phyloP scores from a whole-genome alignment of 805 yeast genomes.

The Saccharomyces kudriavzevii region DNA sequence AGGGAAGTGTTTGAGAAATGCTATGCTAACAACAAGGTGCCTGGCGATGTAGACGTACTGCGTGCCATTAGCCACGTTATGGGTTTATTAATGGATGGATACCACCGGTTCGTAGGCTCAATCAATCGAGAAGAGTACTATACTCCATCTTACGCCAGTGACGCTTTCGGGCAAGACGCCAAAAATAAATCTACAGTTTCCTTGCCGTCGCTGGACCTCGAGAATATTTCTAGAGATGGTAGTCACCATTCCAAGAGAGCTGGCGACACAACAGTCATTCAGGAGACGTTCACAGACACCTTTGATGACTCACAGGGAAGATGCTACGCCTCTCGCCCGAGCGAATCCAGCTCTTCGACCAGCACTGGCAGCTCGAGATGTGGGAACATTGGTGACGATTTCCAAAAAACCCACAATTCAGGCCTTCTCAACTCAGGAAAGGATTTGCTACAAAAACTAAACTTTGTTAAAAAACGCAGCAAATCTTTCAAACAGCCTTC shows the following conservation, averaged over 20 bases:
- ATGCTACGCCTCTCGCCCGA: neutral
- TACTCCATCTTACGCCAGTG: neutral
- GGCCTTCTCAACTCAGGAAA: neutral
- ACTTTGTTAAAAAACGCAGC: neutral
- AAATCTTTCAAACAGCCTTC: neutral
- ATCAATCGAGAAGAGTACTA: neutral
- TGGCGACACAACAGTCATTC: neutral
- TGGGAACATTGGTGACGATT: neutral
- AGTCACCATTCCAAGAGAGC: neutral
- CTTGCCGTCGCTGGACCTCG: neutral
- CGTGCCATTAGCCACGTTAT: constrained; percentile 22
- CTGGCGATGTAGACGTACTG: constrained; percentile 13
- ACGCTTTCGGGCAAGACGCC: neutral
- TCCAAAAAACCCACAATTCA: neutral
- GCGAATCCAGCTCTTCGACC: neutral
- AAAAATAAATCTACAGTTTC: neutral
- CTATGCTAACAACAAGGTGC: constrained; percentile 8
- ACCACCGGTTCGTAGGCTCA: constrained; percentile 12
- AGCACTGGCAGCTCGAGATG: neutral
- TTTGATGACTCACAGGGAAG: neutral
- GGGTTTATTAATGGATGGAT: constrained; percentile 23
- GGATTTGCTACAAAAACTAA: neutral
- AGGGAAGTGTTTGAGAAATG: constrained; percentile 17
- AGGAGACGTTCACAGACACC: neutral
- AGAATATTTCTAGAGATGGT: neutral